These are phyloP conservation scores for Chytriomyces sp. DNA, from an alignment of 192 early-diverging fungal genomes.

Conservation along the genomic window DNA sequence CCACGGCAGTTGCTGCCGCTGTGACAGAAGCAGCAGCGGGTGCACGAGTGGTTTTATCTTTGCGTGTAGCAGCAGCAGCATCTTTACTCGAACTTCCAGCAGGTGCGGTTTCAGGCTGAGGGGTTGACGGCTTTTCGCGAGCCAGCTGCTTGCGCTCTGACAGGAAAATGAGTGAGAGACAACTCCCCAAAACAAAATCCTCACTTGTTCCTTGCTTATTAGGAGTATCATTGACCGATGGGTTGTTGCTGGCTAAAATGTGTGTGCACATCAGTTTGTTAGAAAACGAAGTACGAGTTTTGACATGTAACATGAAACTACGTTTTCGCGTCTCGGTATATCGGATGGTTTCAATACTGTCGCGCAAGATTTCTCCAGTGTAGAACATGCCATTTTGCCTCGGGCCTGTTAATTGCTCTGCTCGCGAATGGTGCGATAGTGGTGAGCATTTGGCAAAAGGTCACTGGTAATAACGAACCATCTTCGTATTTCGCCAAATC, in stretches of 20 bases:
- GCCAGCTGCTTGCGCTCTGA: not conserved
- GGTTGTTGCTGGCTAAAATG: not conserved
- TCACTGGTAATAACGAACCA: not conserved
- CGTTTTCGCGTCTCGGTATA: not conserved
- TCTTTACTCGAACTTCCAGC: not conserved
- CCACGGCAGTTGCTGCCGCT: not conserved
- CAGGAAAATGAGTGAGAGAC: not conserved
- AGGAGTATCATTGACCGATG: slow-evolving; percentile 2
- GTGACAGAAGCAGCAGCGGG: not conserved
- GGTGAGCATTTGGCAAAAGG: not conserved
- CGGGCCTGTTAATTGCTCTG: slow-evolving; percentile 75
- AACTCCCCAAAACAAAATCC: not conserved
- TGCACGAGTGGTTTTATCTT: not conserved
- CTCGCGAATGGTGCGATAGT: not conserved
- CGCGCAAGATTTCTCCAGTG: not conserved
- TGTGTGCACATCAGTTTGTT: too few relatives aligned
- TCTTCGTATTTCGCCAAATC: slow-evolving; percentile 92
- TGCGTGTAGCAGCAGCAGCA: not conserved
- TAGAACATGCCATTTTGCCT: slow-evolving; percentile 6
- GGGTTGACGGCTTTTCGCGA: slow-evolving; percentile 10
- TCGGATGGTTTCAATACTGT: slow-evolving; percentile 8
- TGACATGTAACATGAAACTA: not conserved
- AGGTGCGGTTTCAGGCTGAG: slow-evolving; percentile 15
- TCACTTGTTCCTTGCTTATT: slow-evolving; percentile 15
- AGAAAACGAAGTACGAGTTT: too few relatives aligned